A percentile compares a stretch with the other conserved stretches of the same genome.
Conservation (phyloP, 2,329 filamentous ascomycete genomes). For the Atkinsonella hypoxylon region DNA sequence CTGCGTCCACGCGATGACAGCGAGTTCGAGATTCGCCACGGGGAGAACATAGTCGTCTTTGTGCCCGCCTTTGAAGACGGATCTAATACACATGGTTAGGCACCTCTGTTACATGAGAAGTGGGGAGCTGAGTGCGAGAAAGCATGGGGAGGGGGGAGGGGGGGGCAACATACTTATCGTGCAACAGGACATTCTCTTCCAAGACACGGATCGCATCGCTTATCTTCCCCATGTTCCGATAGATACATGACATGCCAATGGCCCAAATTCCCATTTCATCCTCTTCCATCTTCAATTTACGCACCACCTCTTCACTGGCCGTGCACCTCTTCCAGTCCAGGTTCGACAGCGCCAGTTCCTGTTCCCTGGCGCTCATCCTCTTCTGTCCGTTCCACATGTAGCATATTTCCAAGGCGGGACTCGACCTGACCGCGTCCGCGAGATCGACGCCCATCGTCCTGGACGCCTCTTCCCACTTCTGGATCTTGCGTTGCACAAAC, state of each 20-base stretch:
- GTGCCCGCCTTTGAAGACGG: conserved; percentile 43
- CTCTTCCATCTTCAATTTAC: conserved; percentile 36
- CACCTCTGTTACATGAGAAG: neutral
- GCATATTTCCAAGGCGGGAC: conserved; percentile 79
- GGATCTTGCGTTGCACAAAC: conserved; percentile 71
- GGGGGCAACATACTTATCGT: conserved; percentile 50
- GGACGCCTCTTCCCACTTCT: conserved; percentile 75
- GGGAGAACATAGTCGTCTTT: conserved; percentile 63
- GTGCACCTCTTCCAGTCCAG: conserved; percentile 56
- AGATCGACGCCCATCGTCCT: conserved; percentile 55
- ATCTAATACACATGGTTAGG: conserved; percentile 20
- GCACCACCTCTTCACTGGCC: conserved; percentile 25
- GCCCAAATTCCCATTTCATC: conserved; percentile 54
- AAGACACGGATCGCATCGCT: conserved; percentile 56
- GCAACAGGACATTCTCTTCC: conserved; percentile 48
- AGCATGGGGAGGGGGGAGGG: no score
- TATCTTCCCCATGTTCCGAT: conserved; percentile 50
- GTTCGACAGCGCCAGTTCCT: conserved; percentile 50
- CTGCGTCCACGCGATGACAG: conserved; percentile 68
- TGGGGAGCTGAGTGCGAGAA: no score
- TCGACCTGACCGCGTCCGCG: conserved; percentile 68
- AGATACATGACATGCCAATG: conserved; percentile 53
- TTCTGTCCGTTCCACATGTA: conserved; percentile 89
- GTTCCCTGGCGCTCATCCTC: conserved; percentile 56
- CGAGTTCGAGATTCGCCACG: conserved; percentile 76